Evolutionary conservation across 2,329 filamentous ascomycete species (phyloP), one percentile per base, ranked within the genome.

Genomic region (Trichophyton rubrum): DNA sequence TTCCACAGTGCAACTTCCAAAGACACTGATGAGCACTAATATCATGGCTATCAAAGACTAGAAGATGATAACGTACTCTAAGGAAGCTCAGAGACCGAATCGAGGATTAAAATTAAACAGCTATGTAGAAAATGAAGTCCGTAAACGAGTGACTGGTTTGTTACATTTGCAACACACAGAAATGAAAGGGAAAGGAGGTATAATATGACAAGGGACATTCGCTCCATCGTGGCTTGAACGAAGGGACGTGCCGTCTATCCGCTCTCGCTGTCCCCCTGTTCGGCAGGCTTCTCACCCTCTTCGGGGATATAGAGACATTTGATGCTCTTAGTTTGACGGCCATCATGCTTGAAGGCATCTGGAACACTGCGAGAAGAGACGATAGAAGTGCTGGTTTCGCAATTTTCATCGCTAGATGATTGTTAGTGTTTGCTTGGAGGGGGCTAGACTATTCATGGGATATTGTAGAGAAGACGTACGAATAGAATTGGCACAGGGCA

Each of bases 131-230:
- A 35, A 55, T 17, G 17, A 55, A 35, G n/a, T 17, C 22, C 49
- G n/a, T 55, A 55, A 55, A 17, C 49, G 49, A 55, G 49, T 55
- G 49, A 55, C 49, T 55, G 49, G 45, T 20, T 35, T 27, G 49
- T 20, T 35, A 17, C 49, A 33, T 35, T 1, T 55, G 49, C 30
- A 55, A 55, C 4, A n/a, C n/a, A 6, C 17, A 24, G 24, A 35
- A 15, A n/a, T 35, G 38, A 35, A 20, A 49, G 45, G 20, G 9
- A n/a, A n/a, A 20, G 27, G 47, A 53, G 5, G n/a, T 27, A 33
- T 53, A 55, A 55, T n/a, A 53, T 9, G 11, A 17, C 6, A 30
- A 53, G 22, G 11, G 49, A 33, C 33, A 55, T 8, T n/a, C 9
- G 24, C 7, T 5, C 33, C 33, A n/a, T 24, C 6, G 13, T 9